These are phyloP conservation scores for Metschnikowia similis DNA, from an alignment of 805 yeast genomes.

Conservation along the genomic window DNA sequence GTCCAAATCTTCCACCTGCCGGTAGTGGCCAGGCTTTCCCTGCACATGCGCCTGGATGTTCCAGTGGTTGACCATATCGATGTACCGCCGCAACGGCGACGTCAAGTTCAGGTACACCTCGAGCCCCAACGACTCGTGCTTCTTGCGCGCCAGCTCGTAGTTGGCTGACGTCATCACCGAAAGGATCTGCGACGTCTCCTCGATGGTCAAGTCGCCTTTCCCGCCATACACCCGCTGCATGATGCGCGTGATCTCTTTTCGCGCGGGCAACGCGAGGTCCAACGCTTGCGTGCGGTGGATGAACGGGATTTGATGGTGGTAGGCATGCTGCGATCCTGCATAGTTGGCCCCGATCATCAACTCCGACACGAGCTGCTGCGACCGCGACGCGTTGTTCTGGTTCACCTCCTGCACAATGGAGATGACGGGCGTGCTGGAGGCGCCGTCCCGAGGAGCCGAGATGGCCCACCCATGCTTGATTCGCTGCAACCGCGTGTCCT, in stretches of 20 bases:
- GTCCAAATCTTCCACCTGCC: constrained; percentile 23
- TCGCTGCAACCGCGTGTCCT: constrained; percentile 1
- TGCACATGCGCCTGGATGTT: constrained; percentile 38
- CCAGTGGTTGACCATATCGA: constrained; percentile 60
- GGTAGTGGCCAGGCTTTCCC: neutral
- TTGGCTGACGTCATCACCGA: constrained; percentile 51
- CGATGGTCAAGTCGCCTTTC: constrained; percentile 23
- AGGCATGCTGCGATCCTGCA: constrained; percentile 49
- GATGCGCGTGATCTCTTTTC: constrained; percentile 22
- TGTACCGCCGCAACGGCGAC: constrained; percentile 32
- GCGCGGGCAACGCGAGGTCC: constrained; percentile 21
- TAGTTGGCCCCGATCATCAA: constrained; percentile 77
- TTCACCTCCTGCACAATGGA: constrained; percentile 10
- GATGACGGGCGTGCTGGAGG: constrained; percentile 7
- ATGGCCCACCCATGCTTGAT: constrained; percentile 13
- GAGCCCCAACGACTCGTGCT: constrained; percentile 65
- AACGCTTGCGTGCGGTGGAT: constrained; percentile 42
- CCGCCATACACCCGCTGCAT: constrained; percentile 16
- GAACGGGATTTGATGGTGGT: constrained; percentile 44
- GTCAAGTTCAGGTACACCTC: constrained; percentile 68
- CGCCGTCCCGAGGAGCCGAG: constrained; percentile 3
- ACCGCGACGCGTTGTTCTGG: constrained; percentile 31
- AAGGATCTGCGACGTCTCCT: constrained; percentile 41
- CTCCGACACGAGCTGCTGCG: constrained; percentile 72
- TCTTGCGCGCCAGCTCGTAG: constrained; percentile 39